A percentile compares a stretch with the other conserved stretches of the same genome.
Conservation (phyloP, 2,329 filamentous ascomycete species). For the Lachnellula cervina region DNA sequence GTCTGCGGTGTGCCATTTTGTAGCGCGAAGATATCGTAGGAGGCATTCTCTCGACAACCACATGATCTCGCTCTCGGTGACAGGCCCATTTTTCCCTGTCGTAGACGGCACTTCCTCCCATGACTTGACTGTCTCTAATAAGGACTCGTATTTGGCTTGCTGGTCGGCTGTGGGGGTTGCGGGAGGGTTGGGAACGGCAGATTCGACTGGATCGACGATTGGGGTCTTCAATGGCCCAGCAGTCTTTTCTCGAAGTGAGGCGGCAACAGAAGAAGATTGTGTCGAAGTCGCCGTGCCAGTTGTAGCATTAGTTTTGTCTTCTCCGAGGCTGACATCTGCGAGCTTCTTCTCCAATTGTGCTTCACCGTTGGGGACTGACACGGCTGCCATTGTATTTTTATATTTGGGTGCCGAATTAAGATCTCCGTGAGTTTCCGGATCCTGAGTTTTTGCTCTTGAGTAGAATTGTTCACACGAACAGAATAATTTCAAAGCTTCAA, state of each 20-base stretch:
- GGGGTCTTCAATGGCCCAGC: slow-evolving; percentile 39
- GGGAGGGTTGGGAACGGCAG: slow-evolving; percentile 39
- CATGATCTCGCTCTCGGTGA: slow-evolving; percentile 76
- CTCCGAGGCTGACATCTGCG: slow-evolving; percentile 16
- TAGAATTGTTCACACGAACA: too few relatives aligned
- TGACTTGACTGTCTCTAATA: slow-evolving; percentile 64
- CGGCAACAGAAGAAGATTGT: slow-evolving; percentile 14
- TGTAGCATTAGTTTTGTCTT: not conserved
- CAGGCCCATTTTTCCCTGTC: slow-evolving; percentile 52
- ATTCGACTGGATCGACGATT: slow-evolving; percentile 24
- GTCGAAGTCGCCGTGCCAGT: not conserved
- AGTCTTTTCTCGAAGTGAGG: slow-evolving; percentile 21
- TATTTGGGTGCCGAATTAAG: too few relatives aligned
- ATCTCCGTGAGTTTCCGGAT: too few relatives aligned
- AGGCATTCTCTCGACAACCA: slow-evolving; percentile 93
- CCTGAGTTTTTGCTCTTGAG: too few relatives aligned
- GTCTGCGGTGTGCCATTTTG: slow-evolving; percentile 78
- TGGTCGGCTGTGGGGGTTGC: slow-evolving; percentile 69
- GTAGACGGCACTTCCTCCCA: slow-evolving; percentile 69
- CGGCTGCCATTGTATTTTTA: slow-evolving; percentile 3
- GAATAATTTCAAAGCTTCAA: too few relatives aligned
- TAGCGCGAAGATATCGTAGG: slow-evolving; percentile 85
- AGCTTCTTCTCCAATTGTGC: slow-evolving; percentile 10
- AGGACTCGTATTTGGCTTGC: slow-evolving; percentile 70
- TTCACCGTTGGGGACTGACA: not conserved